Evolutionary conservation across 352 stramenopile genomes (phyloP), one percentile per base, ranked within the genome.

Genomic region (Phytophthora europaea): DNA sequence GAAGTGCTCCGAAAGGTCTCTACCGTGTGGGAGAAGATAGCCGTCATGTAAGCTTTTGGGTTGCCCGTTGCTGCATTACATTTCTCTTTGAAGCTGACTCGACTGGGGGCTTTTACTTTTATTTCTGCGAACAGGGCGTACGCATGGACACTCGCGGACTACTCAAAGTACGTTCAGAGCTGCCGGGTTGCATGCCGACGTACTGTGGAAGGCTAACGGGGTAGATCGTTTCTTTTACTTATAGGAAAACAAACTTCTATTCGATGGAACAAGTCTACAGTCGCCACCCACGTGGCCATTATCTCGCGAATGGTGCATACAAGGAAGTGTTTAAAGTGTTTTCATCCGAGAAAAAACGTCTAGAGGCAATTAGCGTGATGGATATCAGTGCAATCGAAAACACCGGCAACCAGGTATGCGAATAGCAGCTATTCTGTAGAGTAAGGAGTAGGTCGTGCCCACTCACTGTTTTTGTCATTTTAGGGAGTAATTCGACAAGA

Each of bases 401-500:
- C 34, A 93, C 83, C 16, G 94, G 91, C 15, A 98, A 98, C 63
- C 84, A 98, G 71, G 94, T 95, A 75, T 34, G 76, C 62, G 18
- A 22, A 23, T 13, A 22, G 1, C 36, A 22, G 23, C 48, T 60
- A 16, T 16, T 45, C 8, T 7, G 13, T 7, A 45, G 28, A 18
- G 12, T 33, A 34, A 56, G 7, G 43, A 23, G 16, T 15, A 12
- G 12, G n/a, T 56, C 50, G 31, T 22, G 50, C 13, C 13, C 23
- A 18, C 58, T 75, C 16, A 70, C 28, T 50, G 3, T 50, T 61
- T 34, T 58, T 61, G 13, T 45, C 66, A 20, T 40, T 57, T 7
- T 64, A 96, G 88, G 78, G 87, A 64, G 83, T 98, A 28, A 83
- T 99, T 45, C 87, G 87, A 7, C 90, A 98, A 77, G 97, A 99